Base-by-base conservation (phyloP, 257 asterid species). In the Solanum paucissectum region DNA sequence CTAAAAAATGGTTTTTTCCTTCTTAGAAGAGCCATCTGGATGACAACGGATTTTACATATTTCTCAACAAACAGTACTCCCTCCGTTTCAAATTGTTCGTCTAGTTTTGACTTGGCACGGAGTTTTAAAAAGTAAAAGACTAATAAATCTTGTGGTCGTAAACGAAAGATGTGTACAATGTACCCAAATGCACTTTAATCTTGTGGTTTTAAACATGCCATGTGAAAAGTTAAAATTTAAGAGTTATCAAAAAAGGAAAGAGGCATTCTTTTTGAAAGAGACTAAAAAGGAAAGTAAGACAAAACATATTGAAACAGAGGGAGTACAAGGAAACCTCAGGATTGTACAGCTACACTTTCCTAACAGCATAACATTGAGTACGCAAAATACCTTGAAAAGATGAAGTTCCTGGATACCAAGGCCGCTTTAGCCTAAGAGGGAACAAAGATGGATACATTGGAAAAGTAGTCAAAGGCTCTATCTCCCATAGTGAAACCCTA, bases 391-490 rank as follows among this genome's bases (percentile, higher is more conserved):
- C 99, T 93, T 94, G 98, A 90, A 93, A 95, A 64, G 98, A 94
- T 83, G 98, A 93, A 66, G 94, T 97, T 74, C 99, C 99, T 27
- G 98, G 97, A 88, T 97, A 97, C 99, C 99, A 97, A 86, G 99
- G 99, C 33, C 98, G 94, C 91, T 97, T 97, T 85, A 97, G 92
- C 91, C 99, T 92, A 55, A 93, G 98, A 83, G 99, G 98, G 91
- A 96, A 95, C 37, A 96, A 83, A 3, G 99, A 96, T 21, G 99
- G 97, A 88, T 97, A 95, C 99, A 97, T 95, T 37, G 99, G 99
- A 92, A 94, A 97, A 83, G 99, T 95, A 86, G 98, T 97, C 92
- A 97, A 90, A 77, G 99, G 99, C 90, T 97, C 99, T 68, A 97
- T 97, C 91, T 97, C 99, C 99, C 99, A 97, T 86, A 95, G 86